Percentiles rank a stretch among this genome's conserved stretches.
Conservation (phyloP, 176 grass and related monocot species). For the Carex parvula region DNA sequence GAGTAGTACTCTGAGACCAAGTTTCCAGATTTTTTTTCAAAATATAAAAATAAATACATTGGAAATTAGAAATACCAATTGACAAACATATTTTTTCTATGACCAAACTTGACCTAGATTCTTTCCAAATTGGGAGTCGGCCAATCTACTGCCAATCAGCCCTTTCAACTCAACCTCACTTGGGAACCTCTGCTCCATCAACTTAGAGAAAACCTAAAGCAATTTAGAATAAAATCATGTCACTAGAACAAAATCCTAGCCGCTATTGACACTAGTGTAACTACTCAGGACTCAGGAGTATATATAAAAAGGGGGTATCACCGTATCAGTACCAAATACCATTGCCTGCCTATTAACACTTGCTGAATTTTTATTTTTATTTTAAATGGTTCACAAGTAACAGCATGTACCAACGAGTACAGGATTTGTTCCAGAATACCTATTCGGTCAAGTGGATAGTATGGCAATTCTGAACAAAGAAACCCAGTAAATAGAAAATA, state of each 20-base stretch:
- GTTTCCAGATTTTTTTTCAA: constrained; percentile 2
- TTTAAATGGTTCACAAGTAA: neutral
- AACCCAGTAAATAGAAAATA: neutral
- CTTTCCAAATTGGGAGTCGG: constrained; percentile 41
- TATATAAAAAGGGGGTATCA: neutral
- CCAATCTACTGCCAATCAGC: constrained; percentile 58
- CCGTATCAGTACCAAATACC: neutral
- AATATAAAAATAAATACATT: neutral
- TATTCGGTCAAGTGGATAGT: neutral
- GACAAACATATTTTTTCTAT: constrained; percentile 22
- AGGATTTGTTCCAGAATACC: neutral
- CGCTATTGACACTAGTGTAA: neutral
- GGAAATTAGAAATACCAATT: constrained; percentile 9
- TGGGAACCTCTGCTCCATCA: constrained; percentile 81
- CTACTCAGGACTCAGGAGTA: neutral
- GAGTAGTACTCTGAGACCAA: neutral
- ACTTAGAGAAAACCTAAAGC: constrained; percentile 90
- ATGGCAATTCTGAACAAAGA: neutral
- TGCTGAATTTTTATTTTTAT: neutral
- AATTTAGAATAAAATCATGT: constrained; percentile 13
- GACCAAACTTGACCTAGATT: constrained; percentile 42
- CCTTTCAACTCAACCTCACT: constrained; percentile 72
- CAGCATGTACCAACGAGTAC: neutral
- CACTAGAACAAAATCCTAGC: neutral
- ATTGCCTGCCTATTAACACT: neutral